A percentile compares a stretch with the other conserved stretches of the same genome.
phyloP scores from a whole-genome alignment of 805 yeast species.

The Teunomyces stri region DNA sequence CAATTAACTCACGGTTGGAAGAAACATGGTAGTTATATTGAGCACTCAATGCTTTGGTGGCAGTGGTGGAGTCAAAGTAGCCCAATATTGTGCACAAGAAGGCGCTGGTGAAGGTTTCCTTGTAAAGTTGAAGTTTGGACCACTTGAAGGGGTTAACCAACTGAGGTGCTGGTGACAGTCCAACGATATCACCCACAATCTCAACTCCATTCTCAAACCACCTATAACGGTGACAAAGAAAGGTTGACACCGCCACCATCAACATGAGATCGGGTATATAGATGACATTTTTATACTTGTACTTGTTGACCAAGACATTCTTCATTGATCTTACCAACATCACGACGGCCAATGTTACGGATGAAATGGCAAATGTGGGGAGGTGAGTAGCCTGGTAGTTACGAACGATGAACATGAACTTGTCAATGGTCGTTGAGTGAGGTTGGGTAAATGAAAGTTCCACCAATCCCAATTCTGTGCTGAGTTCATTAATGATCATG shows the following conservation, averaged over 20 bases:
- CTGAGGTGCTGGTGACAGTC: conserved; percentile 1
- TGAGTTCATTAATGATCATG: conserved; percentile 56
- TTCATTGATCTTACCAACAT: conserved; percentile 20
- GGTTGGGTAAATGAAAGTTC: conserved; percentile 18
- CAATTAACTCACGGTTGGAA: conserved; percentile 33
- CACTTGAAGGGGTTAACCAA: conserved; percentile 23
- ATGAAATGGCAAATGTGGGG: conserved; percentile 18
- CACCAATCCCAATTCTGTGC: conserved; percentile 48
- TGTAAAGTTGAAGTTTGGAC: conserved; percentile 19
- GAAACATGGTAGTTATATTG: conserved; percentile 31
- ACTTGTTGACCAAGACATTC: conserved; percentile 13
- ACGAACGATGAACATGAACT: conserved; percentile 14
- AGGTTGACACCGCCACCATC: conserved; percentile 30
- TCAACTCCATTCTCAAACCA: conserved; percentile 29
- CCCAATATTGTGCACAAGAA: conserved; percentile 33
- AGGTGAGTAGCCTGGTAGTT: conserved; percentile 12
- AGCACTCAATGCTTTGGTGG: conserved; percentile 30
- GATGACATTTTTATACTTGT: conserved; percentile 16
- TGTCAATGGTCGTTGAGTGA: conserved; percentile 21
- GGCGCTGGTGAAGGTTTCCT: conserved; percentile 26
- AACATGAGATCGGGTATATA: conserved; percentile 32
- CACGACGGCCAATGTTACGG: conserved; percentile 20
- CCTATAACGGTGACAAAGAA: conserved; percentile 20
- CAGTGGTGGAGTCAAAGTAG: conserved; percentile 35
- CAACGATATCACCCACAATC: conserved; percentile 26